Evolutionary conservation across 208 protist genomes (phyloP).

Genomic region (Vickermania spadyakhi): DNA sequence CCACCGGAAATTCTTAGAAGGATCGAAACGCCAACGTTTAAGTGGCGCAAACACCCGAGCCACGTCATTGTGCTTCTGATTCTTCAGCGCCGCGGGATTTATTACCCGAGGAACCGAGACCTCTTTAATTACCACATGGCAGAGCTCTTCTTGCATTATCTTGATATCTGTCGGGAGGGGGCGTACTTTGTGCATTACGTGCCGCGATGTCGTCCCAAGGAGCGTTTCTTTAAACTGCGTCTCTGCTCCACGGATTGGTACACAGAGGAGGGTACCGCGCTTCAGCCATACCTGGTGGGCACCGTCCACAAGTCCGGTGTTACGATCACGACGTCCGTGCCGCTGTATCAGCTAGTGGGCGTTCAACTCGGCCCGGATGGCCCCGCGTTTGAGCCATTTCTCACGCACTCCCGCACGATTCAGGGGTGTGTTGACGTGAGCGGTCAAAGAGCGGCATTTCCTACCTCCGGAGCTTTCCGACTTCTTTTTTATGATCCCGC

Average conservation of each 20-base stretch:
- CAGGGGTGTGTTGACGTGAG: constrained; percentile 46
- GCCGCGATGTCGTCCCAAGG: constrained; percentile 34
- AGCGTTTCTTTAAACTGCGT: constrained; percentile 68
- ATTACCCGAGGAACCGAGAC: constrained; percentile 33
- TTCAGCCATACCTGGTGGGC: constrained; percentile 40
- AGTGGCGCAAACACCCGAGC: constrained; percentile 50
- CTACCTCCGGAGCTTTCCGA: constrained; percentile 47
- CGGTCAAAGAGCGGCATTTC: constrained; percentile 43
- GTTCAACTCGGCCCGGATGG: constrained; percentile 32
- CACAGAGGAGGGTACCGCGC: constrained; percentile 13
- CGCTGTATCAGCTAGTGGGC: constrained; percentile 53
- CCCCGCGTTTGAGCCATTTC: constrained; percentile 40
- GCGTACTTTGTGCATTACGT: constrained; percentile 74
- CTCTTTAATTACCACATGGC: constrained; percentile 84
- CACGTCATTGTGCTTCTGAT: constrained; percentile 48
- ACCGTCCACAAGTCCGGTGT: constrained; percentile 45
- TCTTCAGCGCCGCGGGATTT: constrained; percentile 52
- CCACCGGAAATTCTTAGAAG: constrained; percentile 28
- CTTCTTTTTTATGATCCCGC: constrained; percentile 58
- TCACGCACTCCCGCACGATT: constrained; percentile 30
- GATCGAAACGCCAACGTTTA: constrained; percentile 13
- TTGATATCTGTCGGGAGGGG: constrained; percentile 43
- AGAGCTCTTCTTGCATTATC: constrained; percentile 60
- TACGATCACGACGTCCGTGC: constrained; percentile 37
- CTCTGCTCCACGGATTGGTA: constrained; percentile 37